phyloP scores from a whole-genome alignment of 1,139 yeast species.

The Debaryomycetaceae sp. region DNA sequence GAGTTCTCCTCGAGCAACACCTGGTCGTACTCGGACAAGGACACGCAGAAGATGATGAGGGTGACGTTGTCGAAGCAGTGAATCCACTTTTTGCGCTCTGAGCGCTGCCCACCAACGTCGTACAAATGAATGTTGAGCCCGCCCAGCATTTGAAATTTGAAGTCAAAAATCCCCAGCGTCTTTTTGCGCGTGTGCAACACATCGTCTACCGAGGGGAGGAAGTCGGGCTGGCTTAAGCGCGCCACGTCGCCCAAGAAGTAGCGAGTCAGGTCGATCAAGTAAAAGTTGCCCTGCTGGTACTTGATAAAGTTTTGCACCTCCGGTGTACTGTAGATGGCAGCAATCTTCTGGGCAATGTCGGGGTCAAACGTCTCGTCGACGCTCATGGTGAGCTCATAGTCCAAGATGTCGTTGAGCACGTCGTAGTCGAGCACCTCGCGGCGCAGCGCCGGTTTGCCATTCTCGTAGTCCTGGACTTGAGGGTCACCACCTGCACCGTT shows the following conservation, averaged over 20 bases:
- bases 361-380: slow-evolving; percentile 43
- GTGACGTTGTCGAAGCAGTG: slow-evolving; percentile 94
- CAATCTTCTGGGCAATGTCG: slow-evolving; percentile 41
- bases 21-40: slow-evolving; percentile 87
- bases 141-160: slow-evolving; percentile 71
- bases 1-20: slow-evolving; percentile 72
- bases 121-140: slow-evolving; percentile 73
- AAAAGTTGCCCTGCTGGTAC: slow-evolving; percentile 68
- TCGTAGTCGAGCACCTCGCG: slow-evolving; percentile 24
- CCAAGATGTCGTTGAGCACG: slow-evolving; percentile 45
- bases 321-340: slow-evolving; percentile 49
- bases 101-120: slow-evolving; percentile 93
- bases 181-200: slow-evolving; percentile 84
- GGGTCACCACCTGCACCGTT: background rate
- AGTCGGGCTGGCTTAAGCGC: slow-evolving; percentile 57
- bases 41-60: slow-evolving; percentile 82
- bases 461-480: slow-evolving; percentile 4
- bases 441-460: background rate
- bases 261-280: slow-evolving; percentile 80
- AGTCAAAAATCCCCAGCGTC: slow-evolving; percentile 89
- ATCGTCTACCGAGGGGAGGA: slow-evolving; percentile 72
- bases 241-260: slow-evolving; percentile 70
- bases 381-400: slow-evolving; percentile 47
- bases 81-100: slow-evolving; percentile 93
- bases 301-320: slow-evolving; percentile 55